Evolutionary conservation across 306 rosid genomes (phyloP).

Genomic region (Pyrus communis): DNA sequence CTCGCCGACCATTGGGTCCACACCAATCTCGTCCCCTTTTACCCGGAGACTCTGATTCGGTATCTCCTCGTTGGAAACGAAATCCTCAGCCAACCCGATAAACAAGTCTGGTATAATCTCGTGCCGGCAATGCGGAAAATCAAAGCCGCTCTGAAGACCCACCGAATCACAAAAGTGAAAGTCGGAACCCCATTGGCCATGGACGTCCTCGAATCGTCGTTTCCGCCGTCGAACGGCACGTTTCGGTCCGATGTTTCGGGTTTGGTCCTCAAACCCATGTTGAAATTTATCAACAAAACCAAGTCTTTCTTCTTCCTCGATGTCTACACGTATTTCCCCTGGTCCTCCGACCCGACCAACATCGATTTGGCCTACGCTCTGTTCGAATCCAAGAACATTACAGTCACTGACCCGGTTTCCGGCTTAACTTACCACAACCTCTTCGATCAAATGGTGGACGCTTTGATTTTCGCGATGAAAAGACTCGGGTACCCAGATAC

Average conservation of each 20-base stretch:
- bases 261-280: slow-evolving; percentile 52
- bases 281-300: slow-evolving; percentile 50
- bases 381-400: slow-evolving; percentile 33
- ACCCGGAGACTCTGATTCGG: slow-evolving; percentile 49
- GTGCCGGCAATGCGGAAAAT: slow-evolving; percentile 65
- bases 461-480: slow-evolving; percentile 71
- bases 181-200: slow-evolving; percentile 67
- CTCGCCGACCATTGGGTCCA: slow-evolving; percentile 53
- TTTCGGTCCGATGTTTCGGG: slow-evolving; percentile 52
- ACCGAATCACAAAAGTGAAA: slow-evolving; percentile 43
- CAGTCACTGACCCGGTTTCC: slow-evolving; percentile 49
- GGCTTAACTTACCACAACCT: slow-evolving; percentile 56
- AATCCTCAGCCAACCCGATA: slow-evolving; percentile 32
- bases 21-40: slow-evolving; percentile 43
- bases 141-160: slow-evolving; percentile 28
- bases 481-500: slow-evolving; percentile 52
- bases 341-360: slow-evolving; percentile 44
- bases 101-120: slow-evolving; percentile 37
- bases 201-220: slow-evolving; percentile 58
- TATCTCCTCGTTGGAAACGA: slow-evolving; percentile 84
- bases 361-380: slow-evolving; percentile 53
- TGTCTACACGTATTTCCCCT: slow-evolving; percentile 64
- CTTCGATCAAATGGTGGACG: slow-evolving; percentile 87
- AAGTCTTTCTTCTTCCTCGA: slow-evolving; percentile 73
- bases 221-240: slow-evolving; percentile 71